Percentiles rank a stretch among this genome's conserved stretches.
phyloP scores from a whole-genome alignment of 306 rosid species.

The Notholithocarpus densiflorus region DNA sequence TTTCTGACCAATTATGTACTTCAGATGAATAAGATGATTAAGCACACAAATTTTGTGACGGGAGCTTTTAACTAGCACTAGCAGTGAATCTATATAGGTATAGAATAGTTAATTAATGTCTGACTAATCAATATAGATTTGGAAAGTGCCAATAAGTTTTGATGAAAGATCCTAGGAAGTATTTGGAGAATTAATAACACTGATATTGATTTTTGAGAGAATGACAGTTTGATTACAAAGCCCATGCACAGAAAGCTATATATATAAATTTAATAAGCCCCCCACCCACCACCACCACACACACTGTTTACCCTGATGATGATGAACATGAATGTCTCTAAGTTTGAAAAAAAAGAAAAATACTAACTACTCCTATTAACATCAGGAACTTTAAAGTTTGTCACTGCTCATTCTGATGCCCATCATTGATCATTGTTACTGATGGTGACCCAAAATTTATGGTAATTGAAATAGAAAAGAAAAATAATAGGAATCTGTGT shows the following conservation, averaged over 20 bases:
- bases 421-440: slow-evolving; percentile 35
- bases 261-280: slow-evolving; percentile 21
- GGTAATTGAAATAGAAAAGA: background rate
- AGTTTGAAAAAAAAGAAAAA: slow-evolving; percentile 8
- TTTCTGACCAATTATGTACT: background rate
- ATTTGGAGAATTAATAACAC: slow-evolving; percentile 24
- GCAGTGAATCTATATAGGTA: slow-evolving; percentile 9
- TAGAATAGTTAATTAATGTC: slow-evolving; percentile 12
- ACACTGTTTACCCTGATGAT: slow-evolving; percentile 12
- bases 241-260: slow-evolving; percentile 27
- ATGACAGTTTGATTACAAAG: slow-evolving; percentile 43
- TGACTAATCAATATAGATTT: slow-evolving; percentile 22
- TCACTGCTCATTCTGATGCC: slow-evolving; percentile 39
- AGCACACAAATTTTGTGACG: slow-evolving; percentile 5
- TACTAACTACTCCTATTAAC: slow-evolving; percentile 53
- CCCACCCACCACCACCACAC: slow-evolving; percentile 4
- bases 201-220: slow-evolving; percentile 47
- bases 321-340: slow-evolving; percentile 28
- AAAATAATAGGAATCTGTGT: background rate
- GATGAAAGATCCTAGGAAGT: slow-evolving; percentile 40
- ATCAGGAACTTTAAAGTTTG: slow-evolving; percentile 41
- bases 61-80: slow-evolving; percentile 5
- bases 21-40: background rate
- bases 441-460: slow-evolving; percentile 51
- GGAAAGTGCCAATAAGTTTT: slow-evolving; percentile 36